Evolutionary conservation across 768 basidiomycete genomes (phyloP), one percentile per base, ranked within the genome.

Genomic region (Phaffia australis): DNA sequence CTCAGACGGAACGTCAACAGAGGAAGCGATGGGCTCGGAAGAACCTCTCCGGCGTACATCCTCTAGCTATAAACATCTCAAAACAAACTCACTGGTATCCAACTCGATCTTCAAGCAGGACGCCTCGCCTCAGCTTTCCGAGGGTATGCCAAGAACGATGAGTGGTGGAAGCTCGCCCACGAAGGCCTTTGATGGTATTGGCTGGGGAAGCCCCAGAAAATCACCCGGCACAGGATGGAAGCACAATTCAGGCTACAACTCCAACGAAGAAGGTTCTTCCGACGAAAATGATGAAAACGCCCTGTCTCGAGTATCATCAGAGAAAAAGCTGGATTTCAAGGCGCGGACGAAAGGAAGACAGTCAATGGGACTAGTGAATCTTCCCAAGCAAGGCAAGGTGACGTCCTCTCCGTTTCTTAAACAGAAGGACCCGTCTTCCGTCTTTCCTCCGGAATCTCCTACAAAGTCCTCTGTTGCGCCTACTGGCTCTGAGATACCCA

Each of bases 51-150:
- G 77, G 63, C 64, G 77, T 27, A 74, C 77, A 6, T 74, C 73
- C 52, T 72, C 70, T n/a, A 72, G 71, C 19, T 77, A 75, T 74
- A 77, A 77, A 70, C 77, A 77, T 65, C 74, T 77, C 48, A 73
- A 75, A 18, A 71, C 63, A 46, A 76, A 76, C 65, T 73, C 73
- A 14, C 73, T 77, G 42, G 77, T 77, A 46, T 73, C 73, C 52
- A 76, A 75, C 61, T 75, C 74, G 29, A 73, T 74, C 0, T 77
- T 77, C 75, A 77, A 77, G 60, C 68, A 11, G 58, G 32, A 42
- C 47, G 23, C 50, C 50, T 46, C 63, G 1, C 52, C 63, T 15
- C 56, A 21, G 8, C 27, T n/a, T 42, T 32, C 56, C 16, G n/a
- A 57, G 4, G 27, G 56, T 57, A 25, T 7, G 27, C 56, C 56